phyloP scores from a whole-genome alignment of 306 rosid genomes.

The Sindora glabra region DNA sequence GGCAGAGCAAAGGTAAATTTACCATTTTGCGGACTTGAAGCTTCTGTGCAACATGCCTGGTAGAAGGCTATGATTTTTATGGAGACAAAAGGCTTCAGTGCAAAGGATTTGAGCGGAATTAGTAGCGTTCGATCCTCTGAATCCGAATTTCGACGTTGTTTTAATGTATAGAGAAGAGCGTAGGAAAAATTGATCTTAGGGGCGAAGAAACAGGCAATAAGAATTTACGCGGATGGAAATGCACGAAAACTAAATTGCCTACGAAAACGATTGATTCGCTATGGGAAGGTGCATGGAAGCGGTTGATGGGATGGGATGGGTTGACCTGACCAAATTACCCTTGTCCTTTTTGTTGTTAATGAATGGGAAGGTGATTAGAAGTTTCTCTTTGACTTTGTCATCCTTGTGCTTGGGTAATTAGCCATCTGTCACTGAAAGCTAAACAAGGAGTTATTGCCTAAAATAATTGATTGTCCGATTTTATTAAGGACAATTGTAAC shows the following conservation, averaged over 20 bases:
- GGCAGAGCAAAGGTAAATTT: neutral
- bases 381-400: too few species aligned
- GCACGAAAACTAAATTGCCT: neutral
- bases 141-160: neutral
- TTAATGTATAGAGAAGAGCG: neutral
- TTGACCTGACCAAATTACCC: neutral
- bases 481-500: too few species aligned
- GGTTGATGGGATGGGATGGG: neutral
- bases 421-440: too few species aligned
- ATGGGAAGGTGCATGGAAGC: conserved; percentile 2
- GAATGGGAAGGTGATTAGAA: too few species aligned
- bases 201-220: conserved; percentile 18
- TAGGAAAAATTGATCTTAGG: conserved; percentile 8
- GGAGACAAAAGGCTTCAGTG: neutral
- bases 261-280: neutral
- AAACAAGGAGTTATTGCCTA: too few species aligned
- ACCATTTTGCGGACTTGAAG: conserved; percentile 49
- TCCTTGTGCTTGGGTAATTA: too few species aligned
- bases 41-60: conserved; percentile 32
- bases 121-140: neutral
- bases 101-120: neutral
- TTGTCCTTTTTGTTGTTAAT: neutral
- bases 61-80: neutral
- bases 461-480: too few species aligned
- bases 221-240: conserved; percentile 17